Conservation (phyloP, 345 rosid species). For the Populus alba region DNA sequence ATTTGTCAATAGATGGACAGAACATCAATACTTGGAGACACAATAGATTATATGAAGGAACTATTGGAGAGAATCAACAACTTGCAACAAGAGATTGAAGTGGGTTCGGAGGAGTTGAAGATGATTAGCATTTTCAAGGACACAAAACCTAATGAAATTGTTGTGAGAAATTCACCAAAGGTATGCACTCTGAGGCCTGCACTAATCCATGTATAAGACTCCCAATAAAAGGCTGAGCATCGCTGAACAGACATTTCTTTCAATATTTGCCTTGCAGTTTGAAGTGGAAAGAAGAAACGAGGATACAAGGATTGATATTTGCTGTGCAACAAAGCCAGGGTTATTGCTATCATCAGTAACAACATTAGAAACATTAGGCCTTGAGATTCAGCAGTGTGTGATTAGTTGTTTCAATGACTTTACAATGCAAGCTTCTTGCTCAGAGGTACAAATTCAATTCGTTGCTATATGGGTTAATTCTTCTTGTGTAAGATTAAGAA, state of each 20-base stretch:
- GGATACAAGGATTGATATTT: slow-evolving; percentile 27
- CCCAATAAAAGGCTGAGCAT: not conserved
- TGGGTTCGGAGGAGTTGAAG: slow-evolving; percentile 8
- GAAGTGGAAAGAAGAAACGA: slow-evolving; percentile 24
- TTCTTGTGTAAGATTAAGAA: not conserved
- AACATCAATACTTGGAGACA: slow-evolving; percentile 34
- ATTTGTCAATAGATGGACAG: slow-evolving; percentile 29
- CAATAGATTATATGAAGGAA: slow-evolving; percentile 34
- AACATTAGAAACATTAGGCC: slow-evolving; percentile 31
- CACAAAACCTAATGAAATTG: slow-evolving; percentile 18
- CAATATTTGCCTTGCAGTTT: slow-evolving; percentile 17
- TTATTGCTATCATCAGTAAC: slow-evolving; percentile 27
- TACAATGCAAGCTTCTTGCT: slow-evolving; percentile 37
- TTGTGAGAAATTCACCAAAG: slow-evolving; percentile 32
- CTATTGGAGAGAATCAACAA: slow-evolving; percentile 23
- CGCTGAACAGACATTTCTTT: not conserved
- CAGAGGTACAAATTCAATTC: slow-evolving; percentile 14
- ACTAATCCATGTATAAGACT: not conserved
- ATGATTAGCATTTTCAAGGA: slow-evolving; percentile 19
- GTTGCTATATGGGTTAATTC: not conserved
- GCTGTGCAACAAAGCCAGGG: slow-evolving; percentile 33
- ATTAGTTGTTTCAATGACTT: slow-evolving; percentile 37
- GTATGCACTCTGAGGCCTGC: slow-evolving; percentile 10
- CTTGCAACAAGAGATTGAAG: slow-evolving; percentile 22
- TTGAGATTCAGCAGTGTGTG: slow-evolving; percentile 36